Evolutionary conservation across 2,329 filamentous ascomycete species (phyloP).

Genomic region (Exserohilum turcica): DNA sequence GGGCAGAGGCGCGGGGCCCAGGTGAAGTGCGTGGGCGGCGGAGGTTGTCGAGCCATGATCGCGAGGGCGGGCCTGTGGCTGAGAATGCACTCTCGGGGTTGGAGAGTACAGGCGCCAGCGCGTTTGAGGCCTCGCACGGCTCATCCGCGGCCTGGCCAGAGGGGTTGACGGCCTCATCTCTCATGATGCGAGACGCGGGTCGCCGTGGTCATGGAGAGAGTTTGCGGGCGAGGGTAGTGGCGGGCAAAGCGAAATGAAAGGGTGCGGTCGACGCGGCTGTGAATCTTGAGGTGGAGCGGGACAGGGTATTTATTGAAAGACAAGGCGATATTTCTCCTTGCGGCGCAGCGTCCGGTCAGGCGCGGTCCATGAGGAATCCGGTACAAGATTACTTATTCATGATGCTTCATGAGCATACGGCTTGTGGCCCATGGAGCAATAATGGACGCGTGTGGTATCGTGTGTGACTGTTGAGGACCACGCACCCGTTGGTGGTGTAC

Average conservation of each 20-base stretch:
- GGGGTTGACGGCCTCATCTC: conserved; percentile 38
- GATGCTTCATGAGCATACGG: background rate
- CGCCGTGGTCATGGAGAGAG: conserved; percentile 38
- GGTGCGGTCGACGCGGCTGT: conserved; percentile 20
- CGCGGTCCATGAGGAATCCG: background rate
- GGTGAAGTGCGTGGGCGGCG: conserved; percentile 47
- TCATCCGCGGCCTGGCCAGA: conserved; percentile 26
- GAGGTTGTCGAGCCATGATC: conserved; percentile 45
- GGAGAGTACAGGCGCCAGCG: conserved; percentile 18
- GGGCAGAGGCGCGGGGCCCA: conserved; percentile 39
- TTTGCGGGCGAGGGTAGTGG: conserved; percentile 32
- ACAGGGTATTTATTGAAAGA: background rate
- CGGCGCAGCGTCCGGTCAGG: background rate
- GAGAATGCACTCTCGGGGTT: conserved; percentile 21
- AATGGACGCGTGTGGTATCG: background rate
- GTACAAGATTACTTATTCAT: background rate
- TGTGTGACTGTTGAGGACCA: background rate
- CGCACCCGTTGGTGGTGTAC: background rate
- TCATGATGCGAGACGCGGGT: conserved; percentile 35
- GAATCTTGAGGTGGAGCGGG: background rate
- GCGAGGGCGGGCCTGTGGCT: conserved; percentile 30
- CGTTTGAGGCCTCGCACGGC: conserved; percentile 14
- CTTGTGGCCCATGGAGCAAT: background rate
- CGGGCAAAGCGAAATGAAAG: conserved; percentile 38
- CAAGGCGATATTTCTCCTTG: background rate